These are phyloP conservation scores for Solanum gracilifrons DNA, from an alignment of 257 asterid species.

Conservation along the genomic window DNA sequence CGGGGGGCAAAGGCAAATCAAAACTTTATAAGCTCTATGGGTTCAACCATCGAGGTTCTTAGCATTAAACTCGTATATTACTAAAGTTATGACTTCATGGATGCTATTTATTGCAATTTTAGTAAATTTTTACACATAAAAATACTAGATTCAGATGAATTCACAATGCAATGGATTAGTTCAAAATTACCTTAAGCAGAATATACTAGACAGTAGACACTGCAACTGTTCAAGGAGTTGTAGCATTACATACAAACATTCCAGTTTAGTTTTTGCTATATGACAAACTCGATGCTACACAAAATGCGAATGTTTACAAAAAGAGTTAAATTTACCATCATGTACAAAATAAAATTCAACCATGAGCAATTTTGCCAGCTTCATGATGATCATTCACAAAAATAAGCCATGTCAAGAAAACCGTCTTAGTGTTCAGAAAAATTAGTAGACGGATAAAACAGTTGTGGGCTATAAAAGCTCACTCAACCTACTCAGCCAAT, in stretches of 20 bases:
- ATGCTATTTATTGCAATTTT: background rate
- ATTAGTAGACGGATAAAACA: background rate
- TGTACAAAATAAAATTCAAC: background rate
- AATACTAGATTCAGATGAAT: background rate
- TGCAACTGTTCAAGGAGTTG: background rate
- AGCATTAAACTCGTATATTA: no score
- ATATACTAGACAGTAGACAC: background rate
- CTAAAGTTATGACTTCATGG: background rate
- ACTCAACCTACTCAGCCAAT: slow-evolving; percentile 17
- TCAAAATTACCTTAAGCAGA: background rate
- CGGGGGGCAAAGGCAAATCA: no score
- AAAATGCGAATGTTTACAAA: background rate
- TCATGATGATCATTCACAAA: background rate
- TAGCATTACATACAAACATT: background rate
- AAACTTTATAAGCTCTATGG: no score
- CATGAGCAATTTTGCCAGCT: background rate
- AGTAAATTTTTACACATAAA: background rate
- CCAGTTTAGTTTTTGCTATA: background rate
- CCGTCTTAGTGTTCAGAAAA: background rate
- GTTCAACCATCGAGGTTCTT: no score
- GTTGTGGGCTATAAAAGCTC: slow-evolving; percentile 12
- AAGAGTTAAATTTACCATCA: background rate
- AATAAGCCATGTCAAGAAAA: background rate
- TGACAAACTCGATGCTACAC: background rate
- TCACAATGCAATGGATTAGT: background rate